These are phyloP conservation scores for Cladophialophora bantiana DNA, from an alignment of 2,329 filamentous ascomycete species.

Conservation along the genomic window DNA sequence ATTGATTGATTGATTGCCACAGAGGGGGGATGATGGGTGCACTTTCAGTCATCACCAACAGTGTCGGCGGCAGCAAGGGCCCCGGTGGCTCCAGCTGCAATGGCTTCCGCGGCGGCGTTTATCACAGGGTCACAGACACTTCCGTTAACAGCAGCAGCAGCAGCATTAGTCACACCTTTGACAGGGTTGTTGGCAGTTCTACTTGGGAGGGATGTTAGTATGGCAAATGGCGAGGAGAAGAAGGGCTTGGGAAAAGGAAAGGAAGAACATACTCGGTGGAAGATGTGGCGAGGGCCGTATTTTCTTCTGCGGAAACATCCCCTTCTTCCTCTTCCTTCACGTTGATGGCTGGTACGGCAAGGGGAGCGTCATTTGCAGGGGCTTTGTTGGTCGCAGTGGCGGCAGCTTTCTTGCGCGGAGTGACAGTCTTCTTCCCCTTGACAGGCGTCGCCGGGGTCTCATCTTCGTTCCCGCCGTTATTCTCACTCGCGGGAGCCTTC, in stretches of 20 bases:
- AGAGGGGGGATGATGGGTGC: too few relatives aligned
- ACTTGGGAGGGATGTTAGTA: neutral
- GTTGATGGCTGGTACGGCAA: neutral
- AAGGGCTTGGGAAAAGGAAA: neutral
- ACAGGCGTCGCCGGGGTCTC: conserved; percentile 12
- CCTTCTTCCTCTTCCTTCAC: conserved; percentile 23
- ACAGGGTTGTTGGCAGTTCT: neutral
- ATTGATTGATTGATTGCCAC: neutral
- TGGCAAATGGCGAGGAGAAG: neutral
- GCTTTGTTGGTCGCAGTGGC: neutral
- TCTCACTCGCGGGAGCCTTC: conserved; percentile 23
- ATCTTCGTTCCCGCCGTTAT: conserved; percentile 12
- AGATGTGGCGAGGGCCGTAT: conserved; percentile 9
- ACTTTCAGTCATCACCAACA: too few relatives aligned
- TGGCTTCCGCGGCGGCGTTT: neutral
- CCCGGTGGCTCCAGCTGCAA: neutral
- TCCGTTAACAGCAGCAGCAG: neutral
- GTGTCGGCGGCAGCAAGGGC: neutral
- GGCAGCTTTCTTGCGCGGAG: conserved; percentile 20
- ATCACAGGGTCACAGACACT: neutral
- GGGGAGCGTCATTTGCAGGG: neutral
- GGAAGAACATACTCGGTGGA: conserved; percentile 10
- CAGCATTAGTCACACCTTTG: neutral
- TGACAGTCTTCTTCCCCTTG: conserved; percentile 17
- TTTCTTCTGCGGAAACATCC: conserved; percentile 11